Evolutionary conservation across 148 eudicot genomes (phyloP).

Genomic region (Heliamphora exappendiculata): DNA sequence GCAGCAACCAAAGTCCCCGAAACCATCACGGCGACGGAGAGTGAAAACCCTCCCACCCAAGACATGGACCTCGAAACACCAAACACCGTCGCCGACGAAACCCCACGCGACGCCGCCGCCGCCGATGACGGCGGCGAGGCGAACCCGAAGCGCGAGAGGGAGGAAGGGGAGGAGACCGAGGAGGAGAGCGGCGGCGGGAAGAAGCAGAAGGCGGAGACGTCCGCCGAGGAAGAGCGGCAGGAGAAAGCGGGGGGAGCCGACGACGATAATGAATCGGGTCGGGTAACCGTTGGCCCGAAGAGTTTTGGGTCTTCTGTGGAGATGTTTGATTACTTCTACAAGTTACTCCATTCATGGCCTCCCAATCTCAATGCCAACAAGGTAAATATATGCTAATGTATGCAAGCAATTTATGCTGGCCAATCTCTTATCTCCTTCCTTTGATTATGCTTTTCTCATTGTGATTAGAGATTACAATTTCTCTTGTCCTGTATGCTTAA

Average conservation of each 20-base stretch:
- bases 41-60: constrained; percentile 16
- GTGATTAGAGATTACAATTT: too few species aligned
- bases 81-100: constrained; percentile 9
- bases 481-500: too few species aligned
- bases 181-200: constrained; percentile 28
- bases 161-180: constrained; percentile 32
- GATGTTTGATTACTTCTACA: constrained; percentile 73
- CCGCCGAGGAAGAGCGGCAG: constrained; percentile 54
- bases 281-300: constrained; percentile 54
- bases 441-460: not conserved
- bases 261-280: constrained; percentile 20
- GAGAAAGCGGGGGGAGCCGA: constrained; percentile 21
- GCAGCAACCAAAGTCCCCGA: constrained; percentile 15
- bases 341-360: constrained; percentile 68
- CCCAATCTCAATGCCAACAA: constrained; percentile 50
- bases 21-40: constrained; percentile 13
- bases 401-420: not conserved
- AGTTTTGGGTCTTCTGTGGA: constrained; percentile 46
- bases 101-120: not conserved
- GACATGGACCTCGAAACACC: constrained; percentile 47
- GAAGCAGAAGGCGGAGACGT: constrained; percentile 53
- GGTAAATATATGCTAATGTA: constrained; percentile 29
- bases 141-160: constrained; percentile 47
- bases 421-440: not conserved
- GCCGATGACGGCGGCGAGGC: constrained; percentile 19